phyloP scores from a whole-genome alignment of 108 stramenopile species.

The Stephanodiscus triporus region DNA sequence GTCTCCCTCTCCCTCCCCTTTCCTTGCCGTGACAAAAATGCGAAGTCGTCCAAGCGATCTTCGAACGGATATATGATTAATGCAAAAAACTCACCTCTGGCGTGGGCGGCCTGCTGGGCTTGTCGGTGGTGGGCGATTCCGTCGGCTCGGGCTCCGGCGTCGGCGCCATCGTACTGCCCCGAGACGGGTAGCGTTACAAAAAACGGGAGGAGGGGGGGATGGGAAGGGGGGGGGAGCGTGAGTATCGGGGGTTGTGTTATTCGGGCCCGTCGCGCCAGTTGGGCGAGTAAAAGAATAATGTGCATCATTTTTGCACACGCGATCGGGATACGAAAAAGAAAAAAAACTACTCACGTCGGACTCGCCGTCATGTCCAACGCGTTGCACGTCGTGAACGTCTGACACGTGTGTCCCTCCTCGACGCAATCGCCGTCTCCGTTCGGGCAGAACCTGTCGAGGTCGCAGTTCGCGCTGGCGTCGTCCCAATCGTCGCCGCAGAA shows the following conservation, averaged over 20 bases:
- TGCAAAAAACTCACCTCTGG: conserved; percentile 2
- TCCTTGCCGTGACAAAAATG: no score
- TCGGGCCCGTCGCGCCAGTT: no score
- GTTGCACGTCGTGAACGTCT: conserved; percentile 34
- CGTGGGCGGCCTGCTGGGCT: conserved; percentile 41
- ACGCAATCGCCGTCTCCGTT: conserved; percentile 40
- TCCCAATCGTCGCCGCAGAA: conserved; percentile 43
- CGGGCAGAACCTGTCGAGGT: conserved; percentile 36
- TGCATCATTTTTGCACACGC: no score
- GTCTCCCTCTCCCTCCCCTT: no score
- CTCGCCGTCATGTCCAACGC: conserved; percentile 30
- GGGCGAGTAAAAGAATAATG: no score
- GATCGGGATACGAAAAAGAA: no score
- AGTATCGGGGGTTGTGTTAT: no score
- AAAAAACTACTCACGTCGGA: conserved; percentile 26
- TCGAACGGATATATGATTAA: neutral
- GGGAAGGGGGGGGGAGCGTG: conserved; percentile 3
- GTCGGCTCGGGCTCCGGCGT: conserved; percentile 37
- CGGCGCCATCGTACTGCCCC: conserved; percentile 28
- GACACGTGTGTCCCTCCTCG: conserved; percentile 27
- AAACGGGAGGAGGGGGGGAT: no score
- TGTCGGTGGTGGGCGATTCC: conserved; percentile 30
- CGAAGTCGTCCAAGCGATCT: no score
- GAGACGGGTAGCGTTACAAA: no score
- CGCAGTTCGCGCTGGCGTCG: conserved; percentile 39